These are phyloP conservation scores for Solanum pinnatisectum DNA, from an alignment of 257 asterid genomes.

Conservation along the genomic window DNA sequence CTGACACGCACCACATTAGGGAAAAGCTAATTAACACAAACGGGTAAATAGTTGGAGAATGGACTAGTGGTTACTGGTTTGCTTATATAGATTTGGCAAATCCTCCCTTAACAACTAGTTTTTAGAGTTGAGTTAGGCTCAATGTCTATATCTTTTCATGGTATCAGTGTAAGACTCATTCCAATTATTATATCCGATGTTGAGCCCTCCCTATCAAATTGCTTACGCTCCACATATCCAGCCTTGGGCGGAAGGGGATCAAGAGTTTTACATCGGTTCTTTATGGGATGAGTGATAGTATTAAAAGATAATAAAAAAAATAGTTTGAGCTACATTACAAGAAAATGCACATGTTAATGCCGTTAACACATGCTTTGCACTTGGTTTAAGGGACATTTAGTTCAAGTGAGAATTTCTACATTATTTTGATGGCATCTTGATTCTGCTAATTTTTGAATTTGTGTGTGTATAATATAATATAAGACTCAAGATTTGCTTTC, in stretches of 20 bases:
- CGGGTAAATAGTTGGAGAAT: not conserved
- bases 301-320: not conserved
- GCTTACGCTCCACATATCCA: not conserved
- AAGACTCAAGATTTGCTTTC: not conserved
- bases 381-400: conserved; percentile 11
- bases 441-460: not conserved
- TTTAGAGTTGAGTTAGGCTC: not conserved
- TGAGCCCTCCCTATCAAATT: not conserved
- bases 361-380: conserved; percentile 14
- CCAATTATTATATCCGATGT: not conserved
- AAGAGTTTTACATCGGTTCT: not conserved
- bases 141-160: not conserved
- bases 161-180: not conserved
- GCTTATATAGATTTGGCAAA: not conserved
- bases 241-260: not conserved
- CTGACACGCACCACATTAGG: not conserved
- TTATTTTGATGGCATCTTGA: not conserved
- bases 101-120: not conserved
- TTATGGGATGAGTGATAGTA: not conserved
- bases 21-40: not conserved
- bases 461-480: not conserved
- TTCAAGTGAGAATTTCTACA: not conserved
- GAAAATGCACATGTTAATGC: conserved; percentile 12
- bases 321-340: not conserved
- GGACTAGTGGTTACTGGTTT: not conserved